These are phyloP conservation scores for Zarea fungicola DNA, from an alignment of 2,329 filamentous ascomycete species.

Conservation along the genomic window DNA sequence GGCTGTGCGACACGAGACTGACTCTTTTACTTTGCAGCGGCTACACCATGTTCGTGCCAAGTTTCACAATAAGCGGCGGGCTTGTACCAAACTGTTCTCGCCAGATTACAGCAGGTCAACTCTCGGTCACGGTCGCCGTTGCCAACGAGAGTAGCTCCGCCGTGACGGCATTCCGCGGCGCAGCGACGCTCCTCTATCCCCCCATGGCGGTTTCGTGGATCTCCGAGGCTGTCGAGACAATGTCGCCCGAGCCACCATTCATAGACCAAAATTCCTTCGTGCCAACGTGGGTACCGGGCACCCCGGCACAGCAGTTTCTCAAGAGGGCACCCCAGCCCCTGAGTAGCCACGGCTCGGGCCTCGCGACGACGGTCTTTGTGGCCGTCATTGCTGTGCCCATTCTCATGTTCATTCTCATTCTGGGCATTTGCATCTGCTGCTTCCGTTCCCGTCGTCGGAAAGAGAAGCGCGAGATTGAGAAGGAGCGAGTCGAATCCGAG, in stretches of 20 bases:
- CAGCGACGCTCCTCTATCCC: not conserved
- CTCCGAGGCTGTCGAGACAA: not conserved
- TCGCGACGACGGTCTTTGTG: not conserved
- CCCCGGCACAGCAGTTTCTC: not conserved
- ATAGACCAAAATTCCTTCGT: not conserved
- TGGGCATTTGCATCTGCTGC: slow-evolving; percentile 10
- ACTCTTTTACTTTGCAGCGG: too few relatives aligned
- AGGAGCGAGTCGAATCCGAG: slow-evolving; percentile 8
- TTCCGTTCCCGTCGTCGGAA: slow-evolving; percentile 2
- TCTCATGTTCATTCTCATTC: slow-evolving; percentile 6
- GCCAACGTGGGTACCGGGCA: slow-evolving; percentile 7
- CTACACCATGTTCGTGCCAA: not conserved
- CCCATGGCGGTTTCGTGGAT: not conserved
- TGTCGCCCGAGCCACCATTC: not conserved
- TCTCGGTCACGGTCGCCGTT: not conserved
- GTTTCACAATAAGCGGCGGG: not conserved
- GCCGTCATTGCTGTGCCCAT: slow-evolving; percentile 6
- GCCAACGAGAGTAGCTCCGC: not conserved
- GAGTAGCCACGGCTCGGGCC: not conserved
- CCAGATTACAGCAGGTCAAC: not conserved
- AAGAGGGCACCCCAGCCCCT: not conserved
- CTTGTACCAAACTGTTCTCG: not conserved
- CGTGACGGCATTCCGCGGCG: not conserved
- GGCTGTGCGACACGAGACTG: too few relatives aligned
- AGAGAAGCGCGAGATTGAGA: slow-evolving; percentile 6